These are phyloP conservation scores for Coprinellus micaceus DNA, from an alignment of 768 basidiomycete species.

Conservation along the genomic window DNA sequence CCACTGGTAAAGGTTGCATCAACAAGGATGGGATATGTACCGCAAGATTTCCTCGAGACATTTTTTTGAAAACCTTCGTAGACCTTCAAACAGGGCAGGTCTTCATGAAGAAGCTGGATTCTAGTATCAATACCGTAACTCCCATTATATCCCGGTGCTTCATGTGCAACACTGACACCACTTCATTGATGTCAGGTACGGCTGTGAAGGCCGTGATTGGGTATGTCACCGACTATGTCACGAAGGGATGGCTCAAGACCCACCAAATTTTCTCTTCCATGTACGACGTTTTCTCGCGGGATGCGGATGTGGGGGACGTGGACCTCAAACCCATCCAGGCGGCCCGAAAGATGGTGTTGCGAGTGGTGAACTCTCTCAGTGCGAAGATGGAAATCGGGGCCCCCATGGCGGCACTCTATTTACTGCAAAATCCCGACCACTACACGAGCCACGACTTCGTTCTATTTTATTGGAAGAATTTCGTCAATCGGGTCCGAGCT, in stretches of 20 bases:
- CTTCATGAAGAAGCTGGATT: slow-evolving; percentile 30
- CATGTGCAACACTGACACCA: slow-evolving; percentile 37
- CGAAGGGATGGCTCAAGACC: too few relatives aligned
- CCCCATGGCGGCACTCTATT: slow-evolving; percentile 23
- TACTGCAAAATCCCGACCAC: slow-evolving; percentile 26
- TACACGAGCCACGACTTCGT: slow-evolving; percentile 26
- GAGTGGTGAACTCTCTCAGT: slow-evolving; percentile 26
- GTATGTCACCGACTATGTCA: slow-evolving; percentile 42
- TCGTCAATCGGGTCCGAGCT: background rate
- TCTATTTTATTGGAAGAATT: slow-evolving; percentile 22
- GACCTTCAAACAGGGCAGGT: slow-evolving; percentile 25
- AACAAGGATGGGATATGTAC: slow-evolving; percentile 31
- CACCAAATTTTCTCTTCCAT: slow-evolving; percentile 34
- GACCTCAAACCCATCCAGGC: background rate
- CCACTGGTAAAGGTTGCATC: too few relatives aligned
- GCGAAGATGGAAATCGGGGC: too few relatives aligned
- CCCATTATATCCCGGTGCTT: slow-evolving; percentile 28
- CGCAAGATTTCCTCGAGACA: slow-evolving; percentile 31
- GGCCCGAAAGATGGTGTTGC: background rate
- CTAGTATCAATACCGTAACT: slow-evolving; percentile 34
- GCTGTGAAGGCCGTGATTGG: slow-evolving; percentile 33
- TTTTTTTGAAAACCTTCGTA: slow-evolving; percentile 17
- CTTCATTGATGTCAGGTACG: slow-evolving; percentile 37
- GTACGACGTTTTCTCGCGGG: slow-evolving; percentile 21
- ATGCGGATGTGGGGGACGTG: slow-evolving; percentile 22